Percentiles rank a stretch among this genome's conserved stretches.
phyloP scores from a whole-genome alignment of 2,329 filamentous ascomycete species.

The Fusarium sp. region DNA sequence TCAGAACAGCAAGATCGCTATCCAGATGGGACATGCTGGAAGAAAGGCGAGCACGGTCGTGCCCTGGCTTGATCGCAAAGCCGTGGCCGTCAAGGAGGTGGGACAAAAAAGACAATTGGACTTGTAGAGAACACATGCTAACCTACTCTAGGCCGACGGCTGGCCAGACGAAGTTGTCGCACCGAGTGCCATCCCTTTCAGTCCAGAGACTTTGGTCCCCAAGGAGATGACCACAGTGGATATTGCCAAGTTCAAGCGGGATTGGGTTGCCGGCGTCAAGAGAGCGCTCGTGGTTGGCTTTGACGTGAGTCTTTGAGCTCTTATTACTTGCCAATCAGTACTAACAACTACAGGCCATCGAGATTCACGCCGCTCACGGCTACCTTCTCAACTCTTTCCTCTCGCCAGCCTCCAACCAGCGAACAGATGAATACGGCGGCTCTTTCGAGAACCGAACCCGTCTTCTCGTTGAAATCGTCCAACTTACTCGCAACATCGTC shows the following conservation, averaged over 20 bases:
- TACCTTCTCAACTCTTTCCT: conserved; percentile 67
- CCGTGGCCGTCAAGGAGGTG: conserved; percentile 39
- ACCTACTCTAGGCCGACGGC: conserved; percentile 29
- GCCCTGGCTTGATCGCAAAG: conserved; percentile 43
- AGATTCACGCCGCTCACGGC: conserved; percentile 60
- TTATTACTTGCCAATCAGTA: neutral
- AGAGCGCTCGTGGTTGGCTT: conserved; percentile 37
- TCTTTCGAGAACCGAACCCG: conserved; percentile 57
- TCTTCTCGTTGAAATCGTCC: conserved; percentile 58
- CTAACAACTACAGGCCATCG: conserved; percentile 31
- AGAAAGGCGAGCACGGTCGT: conserved; percentile 60
- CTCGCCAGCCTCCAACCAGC: conserved; percentile 59
- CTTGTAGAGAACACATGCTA: neutral
- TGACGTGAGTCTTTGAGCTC: conserved; percentile 19
- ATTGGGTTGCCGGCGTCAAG: conserved; percentile 36
- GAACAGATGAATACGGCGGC: conserved; percentile 64
- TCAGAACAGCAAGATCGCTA: conserved; percentile 73
- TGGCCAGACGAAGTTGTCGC: conserved; percentile 43
- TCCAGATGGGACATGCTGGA: conserved; percentile 78
- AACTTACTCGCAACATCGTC: conserved; percentile 41
- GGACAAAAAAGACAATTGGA: too few species aligned
- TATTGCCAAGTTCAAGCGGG: conserved; percentile 40
- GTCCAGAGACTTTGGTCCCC: conserved; percentile 33
- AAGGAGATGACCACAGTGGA: conserved; percentile 39
- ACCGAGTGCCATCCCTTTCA: conserved; percentile 37